Evolutionary conservation across 768 basidiomycete species (phyloP), one percentile per base, ranked within the genome.

Genomic region (Termitomyces titanicus): DNA sequence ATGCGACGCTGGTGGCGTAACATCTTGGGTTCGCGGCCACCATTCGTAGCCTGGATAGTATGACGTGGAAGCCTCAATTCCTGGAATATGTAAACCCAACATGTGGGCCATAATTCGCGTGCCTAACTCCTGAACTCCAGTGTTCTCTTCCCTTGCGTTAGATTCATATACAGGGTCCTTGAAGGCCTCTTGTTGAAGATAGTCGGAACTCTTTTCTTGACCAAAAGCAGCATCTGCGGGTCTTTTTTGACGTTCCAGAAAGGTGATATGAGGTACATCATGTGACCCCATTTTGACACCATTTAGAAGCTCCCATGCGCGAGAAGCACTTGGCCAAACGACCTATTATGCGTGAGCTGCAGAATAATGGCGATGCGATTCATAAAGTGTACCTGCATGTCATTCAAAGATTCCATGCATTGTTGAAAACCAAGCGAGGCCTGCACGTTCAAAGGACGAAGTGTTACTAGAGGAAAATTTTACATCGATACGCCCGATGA

Each of bases 21-120:
- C 58, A 48, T 70, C 71, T 49, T 64, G 70, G 35, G 71, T 64
- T 35, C 80, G 78, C 20, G 84, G 81, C 83, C 84, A 86, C 85
- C 82, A 85, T 63, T 85, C 83, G 61, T 82, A 85, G 25, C 82
- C 84, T 17, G 79, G 75, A 65, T 73, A 76, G 59, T 75, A 79
- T 12, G 79, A 79, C 3, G 78, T 78, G 38, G 85, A 83, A 38
- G 84, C 76, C 55, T 85, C 84, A 31, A 85, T 74, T 27, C 83
- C 84, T 43, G 83, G 83, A 56, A 86, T 76, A 64, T 86, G 83
- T 22, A 86, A 67, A 15, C 84, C 85, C 22, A 87, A 69, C 84
- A 87, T 87, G 61, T 86, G 83, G 13, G 85, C 85, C 84, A 87
- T 86, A 54, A 87, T 76, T 45, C 83, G 78, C 33, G 79, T 81